A percentile compares a stretch with the other conserved stretches of the same genome.
Evolutionary conservation across 2,329 filamentous ascomycete genomes (phyloP).

Genomic region (Zelopaecilomyces penicillatus): DNA sequence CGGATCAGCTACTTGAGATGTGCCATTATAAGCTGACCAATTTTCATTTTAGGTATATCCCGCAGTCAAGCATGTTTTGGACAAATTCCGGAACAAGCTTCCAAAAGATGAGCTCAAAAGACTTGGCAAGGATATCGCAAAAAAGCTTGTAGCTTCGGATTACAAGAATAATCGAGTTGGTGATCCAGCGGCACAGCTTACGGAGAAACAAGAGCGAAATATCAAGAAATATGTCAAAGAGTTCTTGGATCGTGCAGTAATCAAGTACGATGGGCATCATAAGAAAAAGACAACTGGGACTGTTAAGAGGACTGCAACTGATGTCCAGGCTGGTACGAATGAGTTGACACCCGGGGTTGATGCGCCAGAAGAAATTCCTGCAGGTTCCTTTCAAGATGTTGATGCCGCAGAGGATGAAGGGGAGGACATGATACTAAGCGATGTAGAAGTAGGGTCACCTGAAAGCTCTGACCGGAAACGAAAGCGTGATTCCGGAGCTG

Average conservation of each 20-base stretch:
- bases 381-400: conserved; percentile 2
- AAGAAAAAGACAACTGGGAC: conserved; percentile 48
- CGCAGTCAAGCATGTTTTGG: conserved; percentile 74
- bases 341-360: conserved; percentile 6
- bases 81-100: conserved; percentile 80
- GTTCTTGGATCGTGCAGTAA: conserved; percentile 78
- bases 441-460: conserved; percentile 38
- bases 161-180: conserved; percentile 83
- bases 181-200: conserved; percentile 63
- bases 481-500: conserved; percentile 42
- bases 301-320: conserved; percentile 16
- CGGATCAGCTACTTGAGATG: background rate
- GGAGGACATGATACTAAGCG: conserved; percentile 31
- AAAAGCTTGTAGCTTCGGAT: conserved; percentile 85
- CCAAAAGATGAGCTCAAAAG: conserved; percentile 67
- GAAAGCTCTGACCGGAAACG: conserved; percentile 52
- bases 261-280: conserved; percentile 63
- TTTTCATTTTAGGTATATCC: conserved; percentile 53
- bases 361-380: conserved; percentile 9
- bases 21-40: background rate
- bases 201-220: conserved; percentile 69
- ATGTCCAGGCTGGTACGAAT: conserved; percentile 6
- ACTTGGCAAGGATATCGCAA: conserved; percentile 60
- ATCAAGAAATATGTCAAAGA: conserved; percentile 77
- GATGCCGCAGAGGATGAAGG: conserved; percentile 18